These are phyloP conservation scores for Dictyostelium capitatum DNA, from an alignment of 78 protist species.

Conservation along the genomic window DNA sequence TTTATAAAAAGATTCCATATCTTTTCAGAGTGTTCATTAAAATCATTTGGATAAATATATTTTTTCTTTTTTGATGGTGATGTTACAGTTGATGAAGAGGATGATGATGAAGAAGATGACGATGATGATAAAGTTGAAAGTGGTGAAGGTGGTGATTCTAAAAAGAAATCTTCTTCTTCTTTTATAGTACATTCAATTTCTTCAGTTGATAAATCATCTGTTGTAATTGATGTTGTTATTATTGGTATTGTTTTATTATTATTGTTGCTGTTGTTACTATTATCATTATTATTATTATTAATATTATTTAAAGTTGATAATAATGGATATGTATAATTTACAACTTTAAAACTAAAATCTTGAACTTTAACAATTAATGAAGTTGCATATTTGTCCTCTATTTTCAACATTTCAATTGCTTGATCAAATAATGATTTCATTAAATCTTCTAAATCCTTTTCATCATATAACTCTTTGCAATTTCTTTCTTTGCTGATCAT, in stretches of 20 bases:
- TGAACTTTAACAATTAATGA: constrained; percentile 34
- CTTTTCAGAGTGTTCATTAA: constrained; percentile 2
- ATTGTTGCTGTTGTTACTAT: neutral
- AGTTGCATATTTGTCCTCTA: constrained; percentile 29
- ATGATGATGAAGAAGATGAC: neutral
- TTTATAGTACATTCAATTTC: neutral
- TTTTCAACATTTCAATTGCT: neutral
- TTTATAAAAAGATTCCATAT: constrained; percentile 16
- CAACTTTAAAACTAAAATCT: constrained; percentile 28
- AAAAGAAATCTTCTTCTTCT: neutral
- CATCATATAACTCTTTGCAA: constrained; percentile 65
- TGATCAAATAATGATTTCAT: neutral
- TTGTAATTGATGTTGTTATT: neutral
- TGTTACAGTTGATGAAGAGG: neutral
- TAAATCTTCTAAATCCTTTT: constrained; percentile 39
- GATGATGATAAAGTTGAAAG: constrained; percentile 31
- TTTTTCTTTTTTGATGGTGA: neutral
- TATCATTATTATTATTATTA: neutral
- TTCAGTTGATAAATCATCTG: neutral
- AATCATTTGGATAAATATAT: neutral
- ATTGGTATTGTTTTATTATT: neutral
- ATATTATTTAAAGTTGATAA: neutral
- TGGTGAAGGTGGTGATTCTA: constrained; percentile 18
- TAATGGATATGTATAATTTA: constrained; percentile 14
- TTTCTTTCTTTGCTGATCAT: constrained; percentile 56